These are phyloP conservation scores for Aspergillus baeticus DNA, from an alignment of 495 filamentous ascomycete species.

Conservation along the genomic window DNA sequence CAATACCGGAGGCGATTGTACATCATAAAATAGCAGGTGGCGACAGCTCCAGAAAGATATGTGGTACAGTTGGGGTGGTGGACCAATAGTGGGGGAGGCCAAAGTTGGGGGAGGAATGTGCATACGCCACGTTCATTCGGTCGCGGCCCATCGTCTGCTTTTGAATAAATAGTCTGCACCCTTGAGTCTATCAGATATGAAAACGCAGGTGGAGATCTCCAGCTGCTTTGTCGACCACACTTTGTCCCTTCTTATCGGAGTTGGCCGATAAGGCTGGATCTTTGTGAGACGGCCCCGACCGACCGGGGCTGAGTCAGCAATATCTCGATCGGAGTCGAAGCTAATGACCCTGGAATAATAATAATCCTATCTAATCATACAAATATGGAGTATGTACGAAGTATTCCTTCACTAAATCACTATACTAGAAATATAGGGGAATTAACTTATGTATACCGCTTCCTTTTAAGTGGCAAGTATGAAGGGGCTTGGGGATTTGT, in stretches of 20 bases:
- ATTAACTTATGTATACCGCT: no score
- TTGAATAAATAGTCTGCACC: background rate
- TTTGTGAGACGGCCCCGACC: conserved; percentile 9
- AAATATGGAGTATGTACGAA: no score
- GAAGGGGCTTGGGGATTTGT: no score
- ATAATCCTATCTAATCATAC: no score
- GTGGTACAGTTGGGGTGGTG: conserved; percentile 1
- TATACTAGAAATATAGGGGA: no score
- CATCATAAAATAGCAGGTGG: conserved; percentile 5
- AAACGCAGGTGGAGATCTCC: background rate
- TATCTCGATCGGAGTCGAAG: no score
- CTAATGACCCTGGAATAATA: no score
- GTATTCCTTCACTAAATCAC: no score
- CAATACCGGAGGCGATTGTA: conserved; percentile 4
- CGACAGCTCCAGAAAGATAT: background rate
- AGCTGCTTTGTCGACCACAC: background rate
- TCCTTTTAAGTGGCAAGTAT: no score
- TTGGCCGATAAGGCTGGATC: conserved; percentile 6
- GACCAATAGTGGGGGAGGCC: conserved; percentile 13
- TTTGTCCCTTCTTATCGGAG: conserved; percentile 10
- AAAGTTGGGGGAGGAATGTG: conserved; percentile 2
- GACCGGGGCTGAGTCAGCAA: no score
- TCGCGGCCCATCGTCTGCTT: background rate
- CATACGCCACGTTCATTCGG: conserved; percentile 1
- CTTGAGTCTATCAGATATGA: background rate